Conservation (phyloP, 2,329 filamentous ascomycete species). For the Didymella glomerata region DNA sequence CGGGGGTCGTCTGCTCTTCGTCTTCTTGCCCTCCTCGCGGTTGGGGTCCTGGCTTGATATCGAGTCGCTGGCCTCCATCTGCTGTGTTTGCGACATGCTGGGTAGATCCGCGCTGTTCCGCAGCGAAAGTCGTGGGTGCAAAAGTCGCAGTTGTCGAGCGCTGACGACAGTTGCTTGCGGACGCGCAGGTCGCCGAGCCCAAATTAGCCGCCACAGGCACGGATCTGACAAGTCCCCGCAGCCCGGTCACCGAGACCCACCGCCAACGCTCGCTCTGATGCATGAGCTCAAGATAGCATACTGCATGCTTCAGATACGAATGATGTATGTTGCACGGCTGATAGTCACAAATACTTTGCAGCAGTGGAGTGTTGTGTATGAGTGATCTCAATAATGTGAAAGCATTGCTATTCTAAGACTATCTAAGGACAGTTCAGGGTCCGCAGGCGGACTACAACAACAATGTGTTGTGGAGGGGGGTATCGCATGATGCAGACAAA, state of each 20-base stretch:
- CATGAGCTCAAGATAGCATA: neutral
- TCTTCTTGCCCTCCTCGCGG: slow-evolving; percentile 65
- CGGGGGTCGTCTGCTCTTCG: slow-evolving; percentile 87
- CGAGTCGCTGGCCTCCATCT: slow-evolving; percentile 54
- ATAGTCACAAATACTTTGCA: neutral
- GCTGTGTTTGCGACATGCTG: slow-evolving; percentile 57
- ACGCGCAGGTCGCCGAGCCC: slow-evolving; percentile 27
- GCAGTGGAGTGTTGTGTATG: neutral
- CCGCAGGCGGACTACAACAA: slow-evolving; percentile 27
- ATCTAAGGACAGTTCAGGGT: slow-evolving; percentile 17
- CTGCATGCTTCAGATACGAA: neutral
- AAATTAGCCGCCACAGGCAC: slow-evolving; percentile 40
- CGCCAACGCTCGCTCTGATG: slow-evolving; percentile 7
- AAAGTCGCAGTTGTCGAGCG: slow-evolving; percentile 27
- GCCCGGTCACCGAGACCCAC: slow-evolving; percentile 26
- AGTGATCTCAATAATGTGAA: neutral
- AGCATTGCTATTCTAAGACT: slow-evolving; percentile 19
- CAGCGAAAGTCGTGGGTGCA: slow-evolving; percentile 29
- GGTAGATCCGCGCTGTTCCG: slow-evolving; percentile 43
- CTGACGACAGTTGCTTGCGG: slow-evolving; percentile 22
- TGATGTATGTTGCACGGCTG: neutral
- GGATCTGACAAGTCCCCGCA: slow-evolving; percentile 19
- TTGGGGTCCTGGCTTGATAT: slow-evolving; percentile 55
- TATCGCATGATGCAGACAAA: slow-evolving; percentile 33
- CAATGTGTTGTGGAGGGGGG: slow-evolving; percentile 29